Evolutionary conservation across 2,329 filamentous ascomycete species (phyloP).

Genomic region (Metarhizium anisopliae): DNA sequence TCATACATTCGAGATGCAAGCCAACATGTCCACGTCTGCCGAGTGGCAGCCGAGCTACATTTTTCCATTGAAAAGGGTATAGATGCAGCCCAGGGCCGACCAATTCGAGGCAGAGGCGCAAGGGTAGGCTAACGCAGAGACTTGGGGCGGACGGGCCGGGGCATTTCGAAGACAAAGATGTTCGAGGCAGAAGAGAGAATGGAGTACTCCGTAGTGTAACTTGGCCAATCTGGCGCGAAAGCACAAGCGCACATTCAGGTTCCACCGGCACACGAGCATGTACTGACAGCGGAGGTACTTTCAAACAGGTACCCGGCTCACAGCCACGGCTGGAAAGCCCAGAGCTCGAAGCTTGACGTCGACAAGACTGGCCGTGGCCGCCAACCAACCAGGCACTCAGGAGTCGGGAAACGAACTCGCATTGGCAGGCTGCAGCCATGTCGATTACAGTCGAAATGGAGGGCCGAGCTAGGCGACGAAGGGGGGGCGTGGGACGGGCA

Average conservation of each 20-base stretch:
- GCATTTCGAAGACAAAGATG: not conserved
- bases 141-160: not conserved
- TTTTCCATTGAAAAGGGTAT: not conserved
- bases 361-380: not conserved
- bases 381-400: not conserved
- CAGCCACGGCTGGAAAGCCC: not conserved
- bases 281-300: too few species aligned
- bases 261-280: not conserved
- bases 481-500: not conserved
- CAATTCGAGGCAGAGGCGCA: not conserved
- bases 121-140: not conserved
- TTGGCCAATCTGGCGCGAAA: not conserved
- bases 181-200: not conserved
- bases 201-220: not conserved
- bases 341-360: not conserved
- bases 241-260: not conserved
- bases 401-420: not conserved
- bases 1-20: slow-evolving; percentile 3
- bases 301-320: not conserved
- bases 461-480: not conserved
- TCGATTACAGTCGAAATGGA: not conserved
- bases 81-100: not conserved
- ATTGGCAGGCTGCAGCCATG: not conserved
- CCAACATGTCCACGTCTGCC: not conserved
- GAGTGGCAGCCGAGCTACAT: not conserved